Conservation (phyloP, 2,329 filamentous ascomycete genomes). For the Raffaelea ambrosiae region DNA sequence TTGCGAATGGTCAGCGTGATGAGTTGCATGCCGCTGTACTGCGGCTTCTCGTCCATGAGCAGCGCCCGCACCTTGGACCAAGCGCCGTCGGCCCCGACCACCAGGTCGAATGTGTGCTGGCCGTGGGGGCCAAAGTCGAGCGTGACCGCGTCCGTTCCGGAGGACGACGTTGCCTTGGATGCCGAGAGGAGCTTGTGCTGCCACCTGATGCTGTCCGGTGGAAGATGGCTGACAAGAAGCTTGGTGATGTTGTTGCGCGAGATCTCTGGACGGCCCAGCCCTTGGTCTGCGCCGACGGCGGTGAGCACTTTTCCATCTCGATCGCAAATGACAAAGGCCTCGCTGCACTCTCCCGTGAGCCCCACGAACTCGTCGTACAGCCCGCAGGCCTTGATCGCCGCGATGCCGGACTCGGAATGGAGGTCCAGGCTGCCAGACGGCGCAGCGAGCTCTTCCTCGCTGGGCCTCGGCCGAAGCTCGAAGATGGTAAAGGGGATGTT, state of each 20-base stretch:
- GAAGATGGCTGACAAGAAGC: slow-evolving; percentile 23
- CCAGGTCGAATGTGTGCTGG: slow-evolving; percentile 23
- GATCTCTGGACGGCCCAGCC: slow-evolving; percentile 26
- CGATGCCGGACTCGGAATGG: slow-evolving; percentile 34
- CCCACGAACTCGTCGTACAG: slow-evolving; percentile 33
- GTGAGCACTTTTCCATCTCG: slow-evolving; percentile 18
- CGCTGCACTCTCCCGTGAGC: slow-evolving; percentile 31
- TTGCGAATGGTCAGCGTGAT: slow-evolving; percentile 26
- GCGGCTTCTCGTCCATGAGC: slow-evolving; percentile 25
- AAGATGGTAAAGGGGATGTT: slow-evolving; percentile 25
- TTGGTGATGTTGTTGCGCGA: slow-evolving; percentile 24
- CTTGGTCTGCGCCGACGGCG: not conserved
- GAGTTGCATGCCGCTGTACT: slow-evolving; percentile 28
- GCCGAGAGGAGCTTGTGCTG: slow-evolving; percentile 17
- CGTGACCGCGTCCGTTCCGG: not conserved
- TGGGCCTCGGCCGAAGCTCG: slow-evolving; percentile 23
- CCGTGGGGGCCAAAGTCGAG: slow-evolving; percentile 17
- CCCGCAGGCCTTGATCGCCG: slow-evolving; percentile 33
- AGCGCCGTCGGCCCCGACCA: slow-evolving; percentile 31
- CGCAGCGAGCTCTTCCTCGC: slow-evolving; percentile 15
- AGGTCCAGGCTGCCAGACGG: slow-evolving; percentile 39
- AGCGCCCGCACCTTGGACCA: slow-evolving; percentile 29
- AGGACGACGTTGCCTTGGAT: not conserved
- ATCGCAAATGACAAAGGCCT: slow-evolving; percentile 27
- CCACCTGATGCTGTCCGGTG: slow-evolving; percentile 28